Base-by-base conservation (phyloP, 495 filamentous ascomycete genomes). In the Penicillium canescens region DNA sequence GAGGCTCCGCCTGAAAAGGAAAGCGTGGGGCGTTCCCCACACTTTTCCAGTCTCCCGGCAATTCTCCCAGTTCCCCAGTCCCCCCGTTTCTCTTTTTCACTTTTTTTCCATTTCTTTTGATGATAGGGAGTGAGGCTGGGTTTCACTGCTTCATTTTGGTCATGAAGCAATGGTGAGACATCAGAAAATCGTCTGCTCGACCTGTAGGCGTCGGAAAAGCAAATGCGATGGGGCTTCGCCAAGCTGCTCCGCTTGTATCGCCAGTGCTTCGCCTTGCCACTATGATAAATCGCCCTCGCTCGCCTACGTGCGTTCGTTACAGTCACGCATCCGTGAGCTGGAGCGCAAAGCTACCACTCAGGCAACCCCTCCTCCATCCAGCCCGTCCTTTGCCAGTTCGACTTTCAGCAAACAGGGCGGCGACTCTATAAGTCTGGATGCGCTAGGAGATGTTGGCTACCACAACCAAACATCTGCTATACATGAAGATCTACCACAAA, bases 401-500 rank as follows among this genome's bases (percentile, higher is more conserved):
- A 50, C 44, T 42, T 50, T 50, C 46, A 39, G 16, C 49, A 43
- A 35, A 9, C 38, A 57, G 24, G 13, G 43, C 23, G 48, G 36
- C 11, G 37, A 50, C n/a, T 45, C 42, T 40, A 51, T 57, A 11
- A 52, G 48, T 46, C 31, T 52, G 41, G 49, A 57, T 57, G 54
- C 54, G 12, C 26, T 34, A 18, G 54, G 54, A 9, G 49, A 44
- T 41, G 36, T 57, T 20, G 26, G 33, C 11, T 57, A 57, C 48
- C 54, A 57, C 36, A 57, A 57, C 33, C 41, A 39, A 33, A 52
- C 49, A n/a, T 57, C 54, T 24, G 54, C 55, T 31, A 47, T 57
- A 28, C 55, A 57, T 41, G 55, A 53, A 42, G 36, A 46, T 40
- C 42, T 41, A 14, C 35, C 31, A 0, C 21, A 51, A 13, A 50